These are phyloP conservation scores for Cryptosporidium tyzzeri DNA, from an alignment of 169 alveolate species.

Conservation along the genomic window DNA sequence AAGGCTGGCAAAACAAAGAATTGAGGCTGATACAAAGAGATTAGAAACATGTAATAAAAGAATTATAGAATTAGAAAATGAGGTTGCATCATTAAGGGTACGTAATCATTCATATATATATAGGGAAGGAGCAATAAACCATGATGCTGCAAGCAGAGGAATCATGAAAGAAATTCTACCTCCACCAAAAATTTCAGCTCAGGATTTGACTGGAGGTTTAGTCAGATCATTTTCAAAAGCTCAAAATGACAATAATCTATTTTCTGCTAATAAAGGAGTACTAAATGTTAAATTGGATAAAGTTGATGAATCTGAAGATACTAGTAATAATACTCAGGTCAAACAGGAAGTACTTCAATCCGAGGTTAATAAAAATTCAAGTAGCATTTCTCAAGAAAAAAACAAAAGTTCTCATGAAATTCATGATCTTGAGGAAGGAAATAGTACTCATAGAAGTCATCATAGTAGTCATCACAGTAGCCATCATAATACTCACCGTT, in stretches of 20 bases:
- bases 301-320: background rate
- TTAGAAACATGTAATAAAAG: constrained; percentile 67
- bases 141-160: constrained; percentile 40
- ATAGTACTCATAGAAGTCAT: constrained; percentile 11
- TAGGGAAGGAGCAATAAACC: constrained; percentile 57
- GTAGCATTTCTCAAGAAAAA: background rate
- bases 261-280: background rate
- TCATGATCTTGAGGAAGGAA: background rate
- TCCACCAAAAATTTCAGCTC: constrained; percentile 21
- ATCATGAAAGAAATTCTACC: constrained; percentile 34
- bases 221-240: constrained; percentile 10
- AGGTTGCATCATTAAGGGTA: constrained; percentile 76
- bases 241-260: background rate
- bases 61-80: constrained; percentile 64
- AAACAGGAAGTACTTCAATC: background rate
- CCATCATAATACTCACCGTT: constrained; percentile 20
- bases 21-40: constrained; percentile 83
- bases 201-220: constrained; percentile 34
- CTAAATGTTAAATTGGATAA: background rate
- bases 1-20: constrained; percentile 80
- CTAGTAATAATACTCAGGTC: background rate
- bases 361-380: background rate
- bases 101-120: constrained; percentile 74
- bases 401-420: background rate
- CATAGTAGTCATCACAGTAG: constrained; percentile 35